These are phyloP conservation scores for Przewalskia tangutica DNA, from an alignment of 257 asterid genomes.

Conservation along the genomic window DNA sequence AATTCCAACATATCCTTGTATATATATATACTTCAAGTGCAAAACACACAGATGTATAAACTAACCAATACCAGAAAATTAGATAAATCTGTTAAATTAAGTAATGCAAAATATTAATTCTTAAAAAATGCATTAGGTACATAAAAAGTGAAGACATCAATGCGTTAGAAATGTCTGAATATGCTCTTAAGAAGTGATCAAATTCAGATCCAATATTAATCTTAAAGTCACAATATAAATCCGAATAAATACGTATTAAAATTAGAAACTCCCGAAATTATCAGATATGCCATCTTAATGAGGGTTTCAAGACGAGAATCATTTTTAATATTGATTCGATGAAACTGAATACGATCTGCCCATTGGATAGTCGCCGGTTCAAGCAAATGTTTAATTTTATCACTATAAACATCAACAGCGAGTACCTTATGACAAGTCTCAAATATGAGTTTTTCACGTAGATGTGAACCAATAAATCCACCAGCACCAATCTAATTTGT, in stretches of 20 bases:
- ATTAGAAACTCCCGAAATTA: conserved; percentile 5
- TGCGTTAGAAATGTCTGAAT: no score
- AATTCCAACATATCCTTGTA: no score
- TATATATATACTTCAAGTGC: no score
- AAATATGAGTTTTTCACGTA: conserved; percentile 76
- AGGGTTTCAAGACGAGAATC: conserved; percentile 97
- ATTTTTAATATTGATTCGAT: conserved; percentile 80
- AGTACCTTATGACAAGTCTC: conserved; percentile 73
- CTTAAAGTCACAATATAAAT: no score
- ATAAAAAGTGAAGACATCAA: no score
- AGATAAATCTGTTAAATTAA: no score
- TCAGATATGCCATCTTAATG: conserved; percentile 94
- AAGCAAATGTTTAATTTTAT: conserved; percentile 77
- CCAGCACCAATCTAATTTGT: conserved; percentile 98
- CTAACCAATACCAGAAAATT: no score
- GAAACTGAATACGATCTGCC: conserved; percentile 81
- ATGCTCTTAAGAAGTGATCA: no score
- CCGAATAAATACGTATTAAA: background rate
- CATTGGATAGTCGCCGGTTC: conserved; percentile 50
- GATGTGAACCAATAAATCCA: conserved; percentile 92
- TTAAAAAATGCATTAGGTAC: no score
- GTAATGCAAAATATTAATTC: no score
- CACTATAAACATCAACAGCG: conserved; percentile 79
- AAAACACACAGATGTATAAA: no score
- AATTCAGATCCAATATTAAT: no score